A percentile compares a stretch with the other conserved stretches of the same genome.
Evolutionary conservation across 78 protist species (phyloP).

Genomic region (Dictyostelium capitatum): DNA sequence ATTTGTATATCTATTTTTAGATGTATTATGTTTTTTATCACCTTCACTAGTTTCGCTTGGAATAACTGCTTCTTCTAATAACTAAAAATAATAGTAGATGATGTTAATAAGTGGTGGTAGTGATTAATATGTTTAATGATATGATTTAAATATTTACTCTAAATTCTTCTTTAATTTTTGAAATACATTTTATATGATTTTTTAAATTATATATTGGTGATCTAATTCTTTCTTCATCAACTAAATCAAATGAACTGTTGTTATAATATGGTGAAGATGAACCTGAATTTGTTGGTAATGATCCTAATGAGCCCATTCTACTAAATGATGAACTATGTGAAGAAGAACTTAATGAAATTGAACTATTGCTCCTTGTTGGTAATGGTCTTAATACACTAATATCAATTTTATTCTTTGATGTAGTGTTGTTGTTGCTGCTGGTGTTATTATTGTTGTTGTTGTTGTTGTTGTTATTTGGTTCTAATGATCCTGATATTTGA

Average conservation of each 20-base stretch:
- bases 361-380: slow-evolving; percentile 36
- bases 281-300: slow-evolving; percentile 29
- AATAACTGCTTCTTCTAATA: slow-evolving; percentile 10
- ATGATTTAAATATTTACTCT: slow-evolving; percentile 1
- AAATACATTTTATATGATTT: slow-evolving; percentile 9
- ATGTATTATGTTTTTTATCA: slow-evolving; percentile 51
- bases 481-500: neutral
- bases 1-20: slow-evolving; percentile 86
- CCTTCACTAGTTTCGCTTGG: slow-evolving; percentile 58
- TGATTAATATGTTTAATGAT: neutral
- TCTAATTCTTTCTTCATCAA: slow-evolving; percentile 30
- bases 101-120: neutral
- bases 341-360: slow-evolving; percentile 28
- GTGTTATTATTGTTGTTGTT: neutral
- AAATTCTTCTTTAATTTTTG: slow-evolving; percentile 17
- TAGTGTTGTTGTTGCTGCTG: too few relatives aligned
- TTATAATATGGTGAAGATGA: slow-evolving; percentile 15
- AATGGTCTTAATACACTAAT: slow-evolving; percentile 20
- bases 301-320: slow-evolving; percentile 50
- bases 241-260: neutral
- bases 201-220: slow-evolving; percentile 26
- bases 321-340: slow-evolving; percentile 15
- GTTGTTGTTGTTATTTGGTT: neutral
- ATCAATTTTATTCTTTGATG: neutral
- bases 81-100: neutral